Base-by-base conservation (phyloP, 495 filamentous ascomycete species). In the Tuber melanosporum region DNA sequence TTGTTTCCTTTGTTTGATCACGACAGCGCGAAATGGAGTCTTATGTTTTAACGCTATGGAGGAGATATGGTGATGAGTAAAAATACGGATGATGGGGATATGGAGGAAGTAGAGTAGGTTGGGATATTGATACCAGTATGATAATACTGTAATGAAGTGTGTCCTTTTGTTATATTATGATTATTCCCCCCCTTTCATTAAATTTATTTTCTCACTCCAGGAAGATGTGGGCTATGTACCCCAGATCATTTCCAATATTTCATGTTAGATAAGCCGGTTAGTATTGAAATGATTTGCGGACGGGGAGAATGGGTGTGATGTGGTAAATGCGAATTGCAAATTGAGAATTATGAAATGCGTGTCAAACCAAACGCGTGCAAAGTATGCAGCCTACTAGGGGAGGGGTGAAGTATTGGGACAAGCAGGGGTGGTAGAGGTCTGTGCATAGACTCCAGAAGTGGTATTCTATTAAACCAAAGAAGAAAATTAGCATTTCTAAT, bases 81-180 rank as follows among this genome's bases (percentile, higher is more conserved):
- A 4, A 66, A 36, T 66, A 26, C 4, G 26, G 57, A 36, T 66
- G 26, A 36, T 66, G 26, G 32, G 2, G 12, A 19, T 66, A 66
- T 15, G 57, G n/a, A 36, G 12, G 57, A n/a, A 32, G 26, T 66
- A 36, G 36, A 66, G 26, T 17, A 66, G 26, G 57, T 36, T 7
- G 57, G 14, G 26, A 32, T 66, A 66, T 66, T 66, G 57, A 36
- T 66, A 36, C 57, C 57, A 66, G 52, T 62, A 62, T 62, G 14
- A n/a, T 62, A 62, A 62, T 62, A 62, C 52, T 62, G 52, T 66
- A 66, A 66, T 66, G 57, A 66, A 66, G 57, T 36, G 57, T 36
- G 57, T 36, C 32, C 26, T 36, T 66, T 32, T 66, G 17, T 66
- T 2, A 32, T 66, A 17, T 32, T 26, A 9, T 26, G 12, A 15